Base-by-base conservation (phyloP, 2,329 filamentous ascomycete species). In the Alternaria hordeiaustralica region DNA sequence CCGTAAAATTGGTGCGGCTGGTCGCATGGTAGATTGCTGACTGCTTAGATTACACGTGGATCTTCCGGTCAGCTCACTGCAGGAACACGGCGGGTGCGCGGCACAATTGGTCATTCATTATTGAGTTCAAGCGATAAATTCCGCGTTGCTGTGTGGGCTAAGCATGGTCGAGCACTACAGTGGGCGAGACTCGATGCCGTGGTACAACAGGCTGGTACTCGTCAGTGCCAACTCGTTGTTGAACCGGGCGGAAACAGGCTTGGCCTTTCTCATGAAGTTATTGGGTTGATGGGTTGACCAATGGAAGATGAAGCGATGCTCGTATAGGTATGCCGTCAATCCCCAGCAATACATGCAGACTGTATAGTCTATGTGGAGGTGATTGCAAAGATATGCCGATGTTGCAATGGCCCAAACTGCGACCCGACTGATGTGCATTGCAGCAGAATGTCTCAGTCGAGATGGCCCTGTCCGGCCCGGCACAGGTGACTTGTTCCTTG, bases 391-490 rank as follows among this genome's bases (percentile, higher is more conserved):
- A 45, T 41, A 45, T 61, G 45, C 45, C 45, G 54, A 55, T 53
- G 55, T 58, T 51, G 46, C 49, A 58, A 36, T 43, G 59, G 28
- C 45, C 45, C 30, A 21, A 57, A 58, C 58, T 57, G 61, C 61
- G 56, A 66, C 56, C 56, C 55, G 47, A 41, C 43, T 33, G 44
- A 55, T 55, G 50, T 55, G 55, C 60, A 61, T 33, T 59, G 49
- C 55, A 63, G 63, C 50, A 58, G 60, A 53, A 55, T 64, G 68
- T 69, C 66, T 69, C 65, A 65, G 54, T 58, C 45, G 53, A 62
- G 45, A 51, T 58, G 47, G 43, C 15, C 47, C 65, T 61, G 58
- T 41, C 50, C 58, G 51, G 63, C 18, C 56, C 59, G 61, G 44
- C 41, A n/a, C 50, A 43, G 55, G 46, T 20, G 55, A 55, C 45